These are phyloP conservation scores for Cucurbita moschata DNA, from an alignment of 306 rosid genomes.

Conservation along the genomic window DNA sequence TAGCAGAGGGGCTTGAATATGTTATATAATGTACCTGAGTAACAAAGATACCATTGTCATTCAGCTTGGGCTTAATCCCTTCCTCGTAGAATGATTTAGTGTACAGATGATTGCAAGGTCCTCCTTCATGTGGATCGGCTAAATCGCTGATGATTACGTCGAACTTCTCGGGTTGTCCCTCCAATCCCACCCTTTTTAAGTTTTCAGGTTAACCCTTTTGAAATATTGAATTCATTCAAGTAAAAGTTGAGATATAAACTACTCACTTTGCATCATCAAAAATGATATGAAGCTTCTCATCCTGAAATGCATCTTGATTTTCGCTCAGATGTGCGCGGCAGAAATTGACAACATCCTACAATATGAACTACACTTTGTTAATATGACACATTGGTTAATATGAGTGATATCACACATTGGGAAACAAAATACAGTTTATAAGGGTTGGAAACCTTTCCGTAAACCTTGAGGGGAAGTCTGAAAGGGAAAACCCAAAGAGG, in stretches of 20 bases:
- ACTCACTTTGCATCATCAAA: conserved; percentile 16
- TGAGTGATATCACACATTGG: no score
- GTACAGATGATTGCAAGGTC: conserved; percentile 21
- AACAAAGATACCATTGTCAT: conserved; percentile 19
- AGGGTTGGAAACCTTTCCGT: no score
- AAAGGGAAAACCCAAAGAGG: no score
- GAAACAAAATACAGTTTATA: no score
- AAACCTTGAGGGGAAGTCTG: no score
- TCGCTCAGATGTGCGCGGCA: conserved; percentile 11
- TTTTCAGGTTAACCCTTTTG: not conserved
- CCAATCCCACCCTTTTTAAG: conserved; percentile 11
- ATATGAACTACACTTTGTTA: no score
- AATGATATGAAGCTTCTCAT: conserved; percentile 14
- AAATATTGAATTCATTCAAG: not conserved
- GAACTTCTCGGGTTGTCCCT: conserved; percentile 13
- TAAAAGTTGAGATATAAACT: not conserved
- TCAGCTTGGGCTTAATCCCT: conserved; percentile 19
- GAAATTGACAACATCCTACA: conserved; percentile 17
- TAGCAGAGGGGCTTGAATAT: not conserved
- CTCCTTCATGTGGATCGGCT: conserved; percentile 25
- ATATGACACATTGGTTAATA: no score
- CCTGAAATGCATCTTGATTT: conserved; percentile 12
- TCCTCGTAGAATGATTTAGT: conserved; percentile 16
- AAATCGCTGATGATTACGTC: conserved; percentile 23
- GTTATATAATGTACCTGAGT: conserved; percentile 11